phyloP scores from a whole-genome alignment of 2,329 filamentous ascomycete species.

The Penicillium sp. region DNA sequence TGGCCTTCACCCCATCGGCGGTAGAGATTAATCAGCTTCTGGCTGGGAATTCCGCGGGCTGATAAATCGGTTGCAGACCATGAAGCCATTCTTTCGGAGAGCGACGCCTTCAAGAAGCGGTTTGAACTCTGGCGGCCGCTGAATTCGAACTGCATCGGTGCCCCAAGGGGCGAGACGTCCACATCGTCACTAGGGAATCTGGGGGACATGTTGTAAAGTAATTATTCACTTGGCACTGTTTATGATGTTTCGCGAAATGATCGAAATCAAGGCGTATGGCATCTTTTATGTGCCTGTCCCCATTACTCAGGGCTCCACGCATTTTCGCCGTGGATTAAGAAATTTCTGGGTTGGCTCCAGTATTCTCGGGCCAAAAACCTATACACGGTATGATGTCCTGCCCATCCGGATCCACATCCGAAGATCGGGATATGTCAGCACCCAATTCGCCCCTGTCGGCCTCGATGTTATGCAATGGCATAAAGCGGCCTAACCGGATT shows the following conservation, averaged over 20 bases:
- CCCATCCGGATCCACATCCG: background rate
- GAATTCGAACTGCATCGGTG: conserved; percentile 54
- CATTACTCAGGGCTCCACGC: background rate
- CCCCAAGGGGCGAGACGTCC: conserved; percentile 44
- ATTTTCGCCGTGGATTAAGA: background rate
- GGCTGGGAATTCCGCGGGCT: conserved; percentile 56
- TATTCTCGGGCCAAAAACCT: background rate
- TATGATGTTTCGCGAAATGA: background rate
- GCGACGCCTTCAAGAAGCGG: conserved; percentile 67
- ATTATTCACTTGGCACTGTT: too few species aligned
- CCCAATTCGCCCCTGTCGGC: background rate
- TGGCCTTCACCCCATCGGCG: conserved; percentile 7
- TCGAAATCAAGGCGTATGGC: background rate
- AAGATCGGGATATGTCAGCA: background rate
- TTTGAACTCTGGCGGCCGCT: conserved; percentile 61
- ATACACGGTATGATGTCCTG: background rate
- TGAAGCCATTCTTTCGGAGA: conserved; percentile 65
- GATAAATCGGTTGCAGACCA: conserved; percentile 59
- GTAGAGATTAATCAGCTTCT: conserved; percentile 60
- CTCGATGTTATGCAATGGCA: background rate
- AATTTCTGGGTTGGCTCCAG: background rate
- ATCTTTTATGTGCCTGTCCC: background rate
- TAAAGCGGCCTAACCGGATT: background rate
- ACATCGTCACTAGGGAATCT: conserved; percentile 8
- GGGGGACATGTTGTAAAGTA: background rate